Evolutionary conservation across 164 flowering plant species (phyloP).

Genomic region (Berberis vulgaris): DNA sequence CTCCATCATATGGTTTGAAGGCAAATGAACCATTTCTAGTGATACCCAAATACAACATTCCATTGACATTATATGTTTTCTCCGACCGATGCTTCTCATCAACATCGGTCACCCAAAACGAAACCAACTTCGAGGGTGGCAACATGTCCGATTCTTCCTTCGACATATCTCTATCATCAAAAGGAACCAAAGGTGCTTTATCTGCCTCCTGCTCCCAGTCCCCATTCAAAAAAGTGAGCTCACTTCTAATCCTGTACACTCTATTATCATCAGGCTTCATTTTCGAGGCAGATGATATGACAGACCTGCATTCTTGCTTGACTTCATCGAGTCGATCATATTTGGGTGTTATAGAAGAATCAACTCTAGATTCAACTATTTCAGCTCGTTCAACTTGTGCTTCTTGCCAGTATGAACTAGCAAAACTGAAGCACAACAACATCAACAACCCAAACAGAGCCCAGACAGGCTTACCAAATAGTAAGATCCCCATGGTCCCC

Average conservation of each 20-base stretch:
- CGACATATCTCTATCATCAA: not conserved
- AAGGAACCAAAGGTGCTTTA: not conserved
- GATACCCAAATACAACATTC: constrained; percentile 32
- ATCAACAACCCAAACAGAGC: no score
- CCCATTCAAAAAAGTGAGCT: constrained; percentile 1
- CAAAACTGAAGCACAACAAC: no score
- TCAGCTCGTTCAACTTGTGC: no score
- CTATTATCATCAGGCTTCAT: not conserved
- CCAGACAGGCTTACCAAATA: no score
- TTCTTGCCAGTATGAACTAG: no score
- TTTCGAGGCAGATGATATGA: not conserved
- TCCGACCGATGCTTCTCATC: not conserved
- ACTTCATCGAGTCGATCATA: not conserved
- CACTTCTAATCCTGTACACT: not conserved
- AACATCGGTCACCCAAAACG: not conserved
- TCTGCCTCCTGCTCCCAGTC: not conserved
- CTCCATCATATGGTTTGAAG: constrained; percentile 14
- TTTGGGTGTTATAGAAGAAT: no score
- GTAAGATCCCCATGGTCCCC: no score
- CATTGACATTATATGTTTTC: not conserved
- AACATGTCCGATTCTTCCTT: not conserved
- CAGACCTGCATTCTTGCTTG: not conserved
- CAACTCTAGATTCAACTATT: no score
- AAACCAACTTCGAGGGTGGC: not conserved
- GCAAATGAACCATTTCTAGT: constrained; percentile 24